Evolutionary conservation across 1,284 basidiomycete species (phyloP), one percentile per base, ranked within the genome.

Genomic region (Chalciporus sp.): DNA sequence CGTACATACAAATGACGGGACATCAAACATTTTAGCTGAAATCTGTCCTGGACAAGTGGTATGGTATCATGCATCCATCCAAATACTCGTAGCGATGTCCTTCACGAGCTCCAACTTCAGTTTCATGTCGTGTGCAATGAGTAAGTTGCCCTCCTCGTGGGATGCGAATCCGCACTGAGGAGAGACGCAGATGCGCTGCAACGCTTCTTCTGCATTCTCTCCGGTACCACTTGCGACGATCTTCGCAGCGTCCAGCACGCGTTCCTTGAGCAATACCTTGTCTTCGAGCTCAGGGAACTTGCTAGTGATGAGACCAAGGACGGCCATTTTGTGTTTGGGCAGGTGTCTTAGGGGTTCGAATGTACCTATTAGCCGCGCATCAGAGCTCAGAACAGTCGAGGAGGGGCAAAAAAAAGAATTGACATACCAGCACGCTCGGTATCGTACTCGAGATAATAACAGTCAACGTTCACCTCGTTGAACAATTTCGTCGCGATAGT

Each of bases 381-480:
- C 27, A 16, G 5, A 12, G 9, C 19, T 33, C n/a, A 27, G 28
- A 37, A 23, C 12, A 11, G 6, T 10, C 47, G 3, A 41, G 3
- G 11, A 23, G 14, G 12, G 26, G 8, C 19, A n/a, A n/a, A 4
- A 29, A 11, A 6, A 16, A 0, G n/a, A 11, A 7, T 10, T n/a
- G n/a, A 7, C 54, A 82, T 79, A 43, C 88, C 88, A 0, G 89
- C 82, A 26, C 88, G 84, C 52, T 81, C 78, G n/a, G 86, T 87
- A 66, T 94, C 91, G 69, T 90, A 93, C 72, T 93, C 90, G 46
- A 88, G 77, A 67, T 89, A 92, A 69, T 86, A 91, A 44, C 77
- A 78, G 63, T 91, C 85, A n/a, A 90, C 87, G 64, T 90, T 81
- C 54, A 92, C 76, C 49, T 82, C 72, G 60, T 80, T 81, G 78